These are phyloP conservation scores for Mollisia scopiformis DNA, from an alignment of 2,329 filamentous ascomycete genomes.

Conservation along the genomic window DNA sequence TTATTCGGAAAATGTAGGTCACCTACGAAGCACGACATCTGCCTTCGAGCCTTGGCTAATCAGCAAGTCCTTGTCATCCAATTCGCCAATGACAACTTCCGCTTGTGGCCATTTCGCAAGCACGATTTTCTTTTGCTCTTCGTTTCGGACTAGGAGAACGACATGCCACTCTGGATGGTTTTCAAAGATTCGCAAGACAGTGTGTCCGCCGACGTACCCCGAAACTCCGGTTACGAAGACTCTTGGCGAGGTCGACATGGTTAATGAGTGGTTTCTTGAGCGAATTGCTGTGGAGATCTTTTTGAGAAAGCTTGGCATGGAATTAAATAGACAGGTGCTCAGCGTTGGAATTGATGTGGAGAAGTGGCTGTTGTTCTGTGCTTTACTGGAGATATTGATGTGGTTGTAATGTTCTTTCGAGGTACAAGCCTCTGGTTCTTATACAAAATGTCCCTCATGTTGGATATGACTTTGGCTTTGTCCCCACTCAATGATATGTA, in stretches of 20 bases:
- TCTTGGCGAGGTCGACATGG: conserved; percentile 15
- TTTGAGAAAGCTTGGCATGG: neutral
- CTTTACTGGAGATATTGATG: neutral
- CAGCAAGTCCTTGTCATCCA: conserved; percentile 39
- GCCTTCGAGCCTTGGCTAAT: conserved; percentile 36
- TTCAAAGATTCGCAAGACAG: conserved; percentile 15
- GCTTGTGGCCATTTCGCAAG: conserved; percentile 16
- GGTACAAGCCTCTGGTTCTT: neutral
- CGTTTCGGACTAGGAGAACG: conserved; percentile 22
- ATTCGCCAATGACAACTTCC: conserved; percentile 35
- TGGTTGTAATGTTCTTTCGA: neutral
- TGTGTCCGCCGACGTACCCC: conserved; percentile 28
- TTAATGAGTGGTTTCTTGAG: neutral
- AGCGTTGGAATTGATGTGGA: neutral
- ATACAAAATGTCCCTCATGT: neutral
- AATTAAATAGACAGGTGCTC: neutral
- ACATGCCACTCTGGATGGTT: conserved; percentile 28
- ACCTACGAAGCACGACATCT: conserved; percentile 41
- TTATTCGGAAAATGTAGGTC: neutral
- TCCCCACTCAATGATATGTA: neutral
- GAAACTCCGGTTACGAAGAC: conserved; percentile 29
- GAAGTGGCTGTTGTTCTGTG: neutral
- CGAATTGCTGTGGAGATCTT: neutral
- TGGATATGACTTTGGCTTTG: neutral
- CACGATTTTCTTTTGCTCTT: conserved; percentile 21